Base-by-base conservation (phyloP, 2,329 filamentous ascomycete genomes). In the Trichoderma semiorbis region DNA sequence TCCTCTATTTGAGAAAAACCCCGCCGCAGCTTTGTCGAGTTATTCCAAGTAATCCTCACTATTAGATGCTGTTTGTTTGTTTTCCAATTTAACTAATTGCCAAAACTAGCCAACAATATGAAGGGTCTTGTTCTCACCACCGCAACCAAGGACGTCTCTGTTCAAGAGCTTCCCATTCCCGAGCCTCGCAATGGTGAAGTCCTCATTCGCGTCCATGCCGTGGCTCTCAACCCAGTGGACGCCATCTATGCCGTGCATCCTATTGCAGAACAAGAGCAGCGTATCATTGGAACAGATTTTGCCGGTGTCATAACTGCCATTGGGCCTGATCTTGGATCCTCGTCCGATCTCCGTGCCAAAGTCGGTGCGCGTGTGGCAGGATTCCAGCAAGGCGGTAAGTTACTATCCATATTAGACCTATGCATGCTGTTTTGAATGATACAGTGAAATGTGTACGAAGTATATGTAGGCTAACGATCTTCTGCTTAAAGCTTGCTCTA, bases 221-320 rank as follows among this genome's bases (percentile, higher is more conserved):
- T 79, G 55, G 78, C 77, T 0, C 68, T 79, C 7, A 79, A 79
- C 2, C 77, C 77, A 0, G 75, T 79, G 1, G 78, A 79, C 53
- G 72, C 79, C 7, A 76, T 83, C 0, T 84, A 83, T 63, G 78
- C 78, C 2, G 67, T 53, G 2, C 74, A 81, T 2, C 83, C 82
- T 0, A 78, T 84, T 14, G 82, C 76, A 1, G 34, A 62, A 7
- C 50, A 75, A 55, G 47, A 78, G 70, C 43, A 78, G 4, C 77
- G 82, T 1, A 74, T 79, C 0, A 72, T 84, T 1, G 83, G 83
- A 7, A 83, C 79, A 57, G 83, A 84, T 70, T 85, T 85, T 58
- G 78, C 83, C 0, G 83, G 83, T 3, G 62, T 75, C 0, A 74
- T 84, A 16, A 74, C 78, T 0, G 71, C 74, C 6, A 70, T 75